These are phyloP conservation scores for Dactylellina sp. DNA, from an alignment of 2,329 filamentous ascomycete genomes.

Conservation along the genomic window DNA sequence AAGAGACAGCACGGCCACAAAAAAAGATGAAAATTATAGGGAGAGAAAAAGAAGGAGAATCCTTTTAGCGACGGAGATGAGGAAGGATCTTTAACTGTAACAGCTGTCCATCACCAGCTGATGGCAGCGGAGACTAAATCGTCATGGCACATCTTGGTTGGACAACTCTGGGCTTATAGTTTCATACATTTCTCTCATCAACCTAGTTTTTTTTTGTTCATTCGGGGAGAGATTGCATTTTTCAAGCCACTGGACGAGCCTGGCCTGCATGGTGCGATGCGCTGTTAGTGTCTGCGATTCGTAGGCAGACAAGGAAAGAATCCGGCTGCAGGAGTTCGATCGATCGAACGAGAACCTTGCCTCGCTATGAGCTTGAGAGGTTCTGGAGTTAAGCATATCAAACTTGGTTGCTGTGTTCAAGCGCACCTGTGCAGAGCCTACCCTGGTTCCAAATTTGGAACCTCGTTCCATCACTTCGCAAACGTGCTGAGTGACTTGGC, in stretches of 20 bases:
- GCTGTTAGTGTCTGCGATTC: conserved; percentile 2
- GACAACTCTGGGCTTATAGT: conserved; percentile 9
- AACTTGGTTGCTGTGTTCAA: background rate
- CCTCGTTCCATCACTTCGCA: background rate
- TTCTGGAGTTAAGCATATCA: conserved; percentile 2
- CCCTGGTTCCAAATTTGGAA: conserved; percentile 27
- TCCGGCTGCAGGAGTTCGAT: background rate
- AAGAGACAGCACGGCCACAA: background rate
- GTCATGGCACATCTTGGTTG: conserved; percentile 44
- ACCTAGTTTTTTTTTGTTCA: background rate
- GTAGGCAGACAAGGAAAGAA: conserved; percentile 5
- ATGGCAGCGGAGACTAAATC: background rate
- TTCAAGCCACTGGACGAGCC: background rate
- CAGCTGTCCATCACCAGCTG: background rate
- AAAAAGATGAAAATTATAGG: background rate
- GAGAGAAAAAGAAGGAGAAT: conserved; percentile 5
- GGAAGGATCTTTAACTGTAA: background rate
- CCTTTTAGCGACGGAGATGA: background rate
- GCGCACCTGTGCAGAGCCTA: background rate
- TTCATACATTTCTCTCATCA: background rate
- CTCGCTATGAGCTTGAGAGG: no score
- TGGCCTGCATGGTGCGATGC: background rate
- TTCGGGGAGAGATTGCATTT: background rate
- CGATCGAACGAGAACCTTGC: background rate
- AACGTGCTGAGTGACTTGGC: conserved; percentile 4